These are phyloP conservation scores for Poteriospumella lacustris DNA, from an alignment of 108 stramenopile genomes.

Conservation along the genomic window DNA sequence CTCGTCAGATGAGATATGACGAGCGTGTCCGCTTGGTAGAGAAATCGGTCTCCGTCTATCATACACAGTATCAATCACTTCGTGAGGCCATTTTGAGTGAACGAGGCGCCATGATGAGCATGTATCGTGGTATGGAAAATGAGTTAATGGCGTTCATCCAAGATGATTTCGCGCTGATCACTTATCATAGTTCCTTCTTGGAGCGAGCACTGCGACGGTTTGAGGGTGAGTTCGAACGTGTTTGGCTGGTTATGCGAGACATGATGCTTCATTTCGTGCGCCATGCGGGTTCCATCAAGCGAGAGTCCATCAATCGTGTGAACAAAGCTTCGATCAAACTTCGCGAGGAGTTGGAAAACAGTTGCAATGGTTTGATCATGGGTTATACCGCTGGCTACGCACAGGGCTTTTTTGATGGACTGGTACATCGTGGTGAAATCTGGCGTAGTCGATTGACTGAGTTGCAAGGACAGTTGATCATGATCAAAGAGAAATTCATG, in stretches of 20 bases:
- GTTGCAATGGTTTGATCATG: neutral
- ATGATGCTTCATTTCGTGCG: neutral
- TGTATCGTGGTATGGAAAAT: neutral
- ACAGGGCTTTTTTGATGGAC: neutral
- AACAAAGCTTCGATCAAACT: neutral
- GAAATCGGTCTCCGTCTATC: neutral
- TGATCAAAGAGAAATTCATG: conserved; percentile 17
- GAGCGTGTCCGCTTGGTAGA: neutral
- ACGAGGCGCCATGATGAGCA: neutral
- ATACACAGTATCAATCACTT: neutral
- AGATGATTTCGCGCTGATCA: neutral
- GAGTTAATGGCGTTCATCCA: neutral
- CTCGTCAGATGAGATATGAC: neutral
- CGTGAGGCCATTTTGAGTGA: neutral
- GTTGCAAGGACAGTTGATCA: neutral
- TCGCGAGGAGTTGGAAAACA: neutral
- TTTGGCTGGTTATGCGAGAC: neutral
- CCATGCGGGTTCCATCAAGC: neutral
- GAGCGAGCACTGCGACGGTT: conserved; percentile 1
- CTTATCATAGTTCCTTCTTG: neutral
- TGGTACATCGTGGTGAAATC: neutral
- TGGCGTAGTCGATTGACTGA: neutral
- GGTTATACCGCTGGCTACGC: conserved; percentile 10
- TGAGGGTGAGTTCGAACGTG: neutral
- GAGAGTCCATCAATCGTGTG: neutral